phyloP scores from a whole-genome alignment of 768 basidiomycete genomes.

The Pulveroboletus ravenelii region DNA sequence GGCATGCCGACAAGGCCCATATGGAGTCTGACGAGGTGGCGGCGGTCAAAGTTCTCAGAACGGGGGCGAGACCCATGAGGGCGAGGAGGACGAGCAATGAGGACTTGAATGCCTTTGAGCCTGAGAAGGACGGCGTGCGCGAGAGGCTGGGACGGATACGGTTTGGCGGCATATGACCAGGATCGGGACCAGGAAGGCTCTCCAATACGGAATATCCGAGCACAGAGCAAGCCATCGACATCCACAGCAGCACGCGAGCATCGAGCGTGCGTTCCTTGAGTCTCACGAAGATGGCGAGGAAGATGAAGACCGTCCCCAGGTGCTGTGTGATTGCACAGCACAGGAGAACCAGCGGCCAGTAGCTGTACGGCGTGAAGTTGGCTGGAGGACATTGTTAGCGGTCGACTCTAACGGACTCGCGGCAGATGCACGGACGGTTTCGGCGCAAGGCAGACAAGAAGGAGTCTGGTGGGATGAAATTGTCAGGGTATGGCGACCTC shows the following conservation, averaged over 20 bases:
- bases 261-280: conserved; percentile 62
- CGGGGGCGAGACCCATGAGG: conserved; percentile 86
- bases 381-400: conserved; percentile 40
- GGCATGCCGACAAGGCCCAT: conserved; percentile 85
- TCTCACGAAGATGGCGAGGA: conserved; percentile 74
- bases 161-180: conserved; percentile 17
- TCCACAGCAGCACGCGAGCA: conserved; percentile 63
- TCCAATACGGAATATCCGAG: conserved; percentile 63
- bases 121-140: conserved; percentile 34
- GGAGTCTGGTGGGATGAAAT: conserved; percentile 67
- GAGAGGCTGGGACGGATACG: conserved; percentile 15
- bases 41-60: conserved; percentile 86
- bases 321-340: conserved; percentile 83
- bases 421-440: conserved; percentile 56
- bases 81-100: conserved; percentile 84
- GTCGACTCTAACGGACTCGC: not conserved
- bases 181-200: conserved; percentile 40
- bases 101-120: conserved; percentile 70
- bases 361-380: conserved; percentile 76
- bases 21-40: conserved; percentile 97
- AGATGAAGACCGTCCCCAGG: conserved; percentile 72
- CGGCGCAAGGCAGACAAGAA: conserved; percentile 76
- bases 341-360: conserved; percentile 64
- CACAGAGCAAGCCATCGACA: conserved; percentile 56
- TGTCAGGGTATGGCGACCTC: conserved; percentile 71